Evolutionary conservation across 2,329 filamentous ascomycete species (phyloP).

Genomic region (Xylaria sp.): DNA sequence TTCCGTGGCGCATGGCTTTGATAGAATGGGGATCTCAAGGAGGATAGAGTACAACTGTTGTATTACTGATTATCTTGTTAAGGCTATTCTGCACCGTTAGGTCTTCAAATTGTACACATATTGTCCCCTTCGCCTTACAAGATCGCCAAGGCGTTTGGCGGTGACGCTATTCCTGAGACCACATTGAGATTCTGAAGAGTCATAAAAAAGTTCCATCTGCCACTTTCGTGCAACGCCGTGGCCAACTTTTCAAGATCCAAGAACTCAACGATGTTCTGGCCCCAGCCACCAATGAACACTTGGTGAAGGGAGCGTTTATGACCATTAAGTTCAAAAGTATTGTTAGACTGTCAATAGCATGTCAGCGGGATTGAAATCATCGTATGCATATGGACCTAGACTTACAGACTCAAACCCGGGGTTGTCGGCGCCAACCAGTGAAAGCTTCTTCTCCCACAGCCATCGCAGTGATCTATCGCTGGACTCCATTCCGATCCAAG

Average conservation of each 20-base stretch:
- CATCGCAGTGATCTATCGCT: slow-evolving; percentile 25
- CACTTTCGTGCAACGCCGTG: slow-evolving; percentile 8
- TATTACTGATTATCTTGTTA: slow-evolving; percentile 2
- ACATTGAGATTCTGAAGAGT: slow-evolving; percentile 33
- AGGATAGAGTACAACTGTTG: neutral
- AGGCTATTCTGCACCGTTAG: neutral
- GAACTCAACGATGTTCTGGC: slow-evolving; percentile 27
- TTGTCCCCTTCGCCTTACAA: slow-evolving; percentile 10
- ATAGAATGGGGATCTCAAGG: slow-evolving; percentile 9
- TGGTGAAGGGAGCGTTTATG: slow-evolving; percentile 17
- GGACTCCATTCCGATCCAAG: slow-evolving; percentile 16
- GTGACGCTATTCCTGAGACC: slow-evolving; percentile 25
- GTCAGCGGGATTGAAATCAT: neutral
- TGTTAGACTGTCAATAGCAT: neutral
- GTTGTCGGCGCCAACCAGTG: slow-evolving; percentile 21
- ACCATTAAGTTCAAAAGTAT: slow-evolving; percentile 9
- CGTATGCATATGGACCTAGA: neutral
- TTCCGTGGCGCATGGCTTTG: neutral
- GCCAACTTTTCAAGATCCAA: slow-evolving; percentile 22
- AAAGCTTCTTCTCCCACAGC: slow-evolving; percentile 31
- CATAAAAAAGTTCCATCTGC: slow-evolving; percentile 27
- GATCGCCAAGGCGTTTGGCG: slow-evolving; percentile 28
- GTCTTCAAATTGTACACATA: neutral
- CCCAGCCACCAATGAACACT: slow-evolving; percentile 30
- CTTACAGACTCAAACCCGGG: slow-evolving; percentile 21